These are phyloP conservation scores for Zygnema circumcarinatum DNA, from an alignment of 139 green algal genomes.

Conservation along the genomic window DNA sequence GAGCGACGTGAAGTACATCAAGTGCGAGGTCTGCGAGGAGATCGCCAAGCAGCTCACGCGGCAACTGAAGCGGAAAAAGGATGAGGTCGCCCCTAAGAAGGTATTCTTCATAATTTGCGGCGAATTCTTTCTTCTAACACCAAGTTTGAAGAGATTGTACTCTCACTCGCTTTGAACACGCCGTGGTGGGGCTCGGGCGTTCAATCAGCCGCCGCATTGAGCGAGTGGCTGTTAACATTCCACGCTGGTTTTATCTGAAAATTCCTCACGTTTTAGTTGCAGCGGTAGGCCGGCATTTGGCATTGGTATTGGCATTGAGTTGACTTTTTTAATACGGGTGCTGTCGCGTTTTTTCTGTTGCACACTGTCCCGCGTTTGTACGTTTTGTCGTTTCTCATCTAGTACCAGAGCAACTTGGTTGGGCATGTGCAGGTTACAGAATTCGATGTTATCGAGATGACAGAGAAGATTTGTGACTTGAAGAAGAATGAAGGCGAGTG, in stretches of 20 bases:
- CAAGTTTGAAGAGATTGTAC: not conserved
- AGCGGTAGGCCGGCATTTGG: too few species aligned
- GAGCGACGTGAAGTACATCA: constrained; percentile 41
- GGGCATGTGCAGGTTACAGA: constrained; percentile 48
- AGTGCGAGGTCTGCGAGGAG: constrained; percentile 53
- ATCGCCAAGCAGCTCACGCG: constrained; percentile 35
- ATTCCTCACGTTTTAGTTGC: too few species aligned
- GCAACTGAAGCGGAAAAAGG: constrained; percentile 42
- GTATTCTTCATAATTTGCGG: constrained; percentile 13
- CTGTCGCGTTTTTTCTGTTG: too few species aligned
- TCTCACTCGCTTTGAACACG: not conserved
- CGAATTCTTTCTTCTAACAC: not conserved
- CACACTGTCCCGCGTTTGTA: too few species aligned
- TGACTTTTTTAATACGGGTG: too few species aligned
- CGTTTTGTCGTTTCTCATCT: too few species aligned
- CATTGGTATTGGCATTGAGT: too few species aligned
- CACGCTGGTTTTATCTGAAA: too few species aligned
- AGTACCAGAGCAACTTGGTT: too few species aligned
- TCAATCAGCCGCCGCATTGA: not conserved
- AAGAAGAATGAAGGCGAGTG: constrained; percentile 53
- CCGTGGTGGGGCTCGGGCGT: not conserved
- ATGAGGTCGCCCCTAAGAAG: constrained; percentile 38
- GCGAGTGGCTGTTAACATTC: not conserved
- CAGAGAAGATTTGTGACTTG: constrained; percentile 55
- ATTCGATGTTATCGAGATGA: constrained; percentile 50